Evolutionary conservation across 768 basidiomycete species (phyloP), one percentile per base, ranked within the genome.

Genomic region (Boletus sp.): DNA sequence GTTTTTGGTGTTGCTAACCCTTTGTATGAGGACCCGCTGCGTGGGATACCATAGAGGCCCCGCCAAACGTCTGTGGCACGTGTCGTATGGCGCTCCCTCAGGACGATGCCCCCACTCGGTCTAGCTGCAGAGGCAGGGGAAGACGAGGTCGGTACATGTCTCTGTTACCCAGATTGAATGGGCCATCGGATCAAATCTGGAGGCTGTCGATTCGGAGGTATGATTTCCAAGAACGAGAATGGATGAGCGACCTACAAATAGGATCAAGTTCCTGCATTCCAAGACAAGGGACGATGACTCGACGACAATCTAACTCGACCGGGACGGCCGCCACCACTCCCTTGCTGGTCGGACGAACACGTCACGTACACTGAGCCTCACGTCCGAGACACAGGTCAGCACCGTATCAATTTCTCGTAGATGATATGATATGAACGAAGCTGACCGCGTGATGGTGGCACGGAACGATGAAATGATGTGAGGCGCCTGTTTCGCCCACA

Each of bases 341-440:
- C 64, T 60, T 60, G 61, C 29, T 56, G 41, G 52, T 65, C 64
- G 59, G 64, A 62, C 33, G 32, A 53, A 51, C 37, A 43, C 27
- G 54, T 30, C 58, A 45, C 17, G 54, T 47, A 59, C 35, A 39
- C 2, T 8, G 51, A 32, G 32, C 3, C 37, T 51, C 58, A 54
- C 30, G 42, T 29, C 50, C 35, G 34, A 25, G 38, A 46, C 44
- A 49, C 43, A 45, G 23, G 52, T 45, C 50, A 44, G 42, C 40
- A 51, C 53, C 46, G 23, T 19, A 27, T 47, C 46, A 4, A 38
- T 37, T 19, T 27, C 17, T 51, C 29, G 27, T 41, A 38, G 38
- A 51, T 44, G 52, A 45, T 42, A 59, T 54, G 54, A 52, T 54
- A 64, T 54, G 27, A 40, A 40, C 47, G 66, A 62, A 51, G 54